Base-by-base conservation (phyloP, 192 early-diverging fungal species). In the Dispira simplex region DNA sequence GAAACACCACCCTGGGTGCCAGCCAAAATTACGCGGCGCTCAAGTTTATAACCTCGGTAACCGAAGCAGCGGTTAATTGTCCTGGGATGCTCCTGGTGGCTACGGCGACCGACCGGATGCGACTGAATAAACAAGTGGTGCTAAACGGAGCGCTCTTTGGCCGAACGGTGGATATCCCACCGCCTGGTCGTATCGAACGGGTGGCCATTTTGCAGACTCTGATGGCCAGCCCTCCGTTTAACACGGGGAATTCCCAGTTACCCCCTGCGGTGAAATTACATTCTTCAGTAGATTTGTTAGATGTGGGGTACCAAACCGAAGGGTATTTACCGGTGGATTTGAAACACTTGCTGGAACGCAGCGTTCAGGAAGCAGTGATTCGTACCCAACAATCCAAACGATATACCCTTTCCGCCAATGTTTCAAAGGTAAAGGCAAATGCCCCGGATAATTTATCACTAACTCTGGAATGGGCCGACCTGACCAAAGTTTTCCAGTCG, bases 291-390 rank as follows among this genome's bases (percentile, higher is more conserved):
- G 87, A 92, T 57, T 71, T 91, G 43, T 79, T 83, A 11, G 79
- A 81, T 0, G 72, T 93, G 0, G 84, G 89, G 4, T 83, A 85
- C 26, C 71, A 77, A 60, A 94, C 92, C 11, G 95, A 98, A 69
- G 93, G 93, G 0, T 95, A 89, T 65, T 69, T 85, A 21, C 88
- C 92, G 8, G 79, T 82, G 3, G 94, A 97, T 71, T 71, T 96
- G 18, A 73, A 84, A 51, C 81, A 83, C 0, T 76, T 92, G 28
- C 73, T 91, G 43, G 81, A 92, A 58, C 79, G 93, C 5, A 82
- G 92, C 0, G 78, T 83, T n/a, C 89, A 92, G 45, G 86, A 88
- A 64, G 83, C 85, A 26, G 83, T 85, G 8, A 81, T 90, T 49
- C 79, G 90, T 18, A 13, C 16, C 54, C 25, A 21, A 21, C 54